Evolutionary conservation across 140 eudicot species (phyloP).

Genomic region (Bidens hawaiensis): DNA sequence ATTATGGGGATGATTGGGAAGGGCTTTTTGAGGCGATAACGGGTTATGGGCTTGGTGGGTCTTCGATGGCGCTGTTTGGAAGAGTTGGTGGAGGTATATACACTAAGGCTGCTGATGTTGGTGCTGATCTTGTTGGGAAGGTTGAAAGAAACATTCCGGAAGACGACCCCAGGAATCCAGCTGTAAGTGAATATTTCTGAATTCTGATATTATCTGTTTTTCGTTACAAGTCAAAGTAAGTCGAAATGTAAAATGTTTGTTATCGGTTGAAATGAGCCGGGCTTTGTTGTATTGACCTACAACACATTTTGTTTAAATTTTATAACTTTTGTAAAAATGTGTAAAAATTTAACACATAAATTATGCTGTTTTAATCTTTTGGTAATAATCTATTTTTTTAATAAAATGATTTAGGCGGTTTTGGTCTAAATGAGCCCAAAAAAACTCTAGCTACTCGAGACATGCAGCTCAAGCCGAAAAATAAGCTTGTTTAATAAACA

Average conservation of each 20-base stretch:
- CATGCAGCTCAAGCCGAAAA: no score
- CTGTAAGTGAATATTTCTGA: constrained; percentile 55
- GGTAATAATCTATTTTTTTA: not conserved
- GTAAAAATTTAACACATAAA: not conserved
- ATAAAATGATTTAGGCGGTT: not conserved
- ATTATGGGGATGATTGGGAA: constrained; percentile 95
- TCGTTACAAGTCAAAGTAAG: not conserved
- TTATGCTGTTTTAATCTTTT: not conserved
- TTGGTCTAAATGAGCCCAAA: no score
- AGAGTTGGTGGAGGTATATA: constrained; percentile 90
- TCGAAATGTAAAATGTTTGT: not conserved
- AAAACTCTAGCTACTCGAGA: no score
- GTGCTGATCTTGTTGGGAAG: constrained; percentile 89
- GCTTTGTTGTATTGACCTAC: not conserved
- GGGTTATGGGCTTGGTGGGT: constrained; percentile 90
- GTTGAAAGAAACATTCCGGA: constrained; percentile 87
- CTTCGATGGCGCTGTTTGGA: constrained; percentile 89
- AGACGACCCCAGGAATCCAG: constrained; percentile 89
- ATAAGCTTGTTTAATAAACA: no score
- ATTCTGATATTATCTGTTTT: not conserved
- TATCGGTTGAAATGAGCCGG: not conserved
- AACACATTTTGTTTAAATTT: not conserved
- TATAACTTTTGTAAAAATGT: not conserved
- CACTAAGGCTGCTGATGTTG: constrained; percentile 89
- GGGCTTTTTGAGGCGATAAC: constrained; percentile 85